Percentiles rank a stretch among this genome's conserved stretches.
These are phyloP conservation scores for Termitomyces bulborhizus DNA, from an alignment of 768 basidiomycete species.

Conservation along the genomic window DNA sequence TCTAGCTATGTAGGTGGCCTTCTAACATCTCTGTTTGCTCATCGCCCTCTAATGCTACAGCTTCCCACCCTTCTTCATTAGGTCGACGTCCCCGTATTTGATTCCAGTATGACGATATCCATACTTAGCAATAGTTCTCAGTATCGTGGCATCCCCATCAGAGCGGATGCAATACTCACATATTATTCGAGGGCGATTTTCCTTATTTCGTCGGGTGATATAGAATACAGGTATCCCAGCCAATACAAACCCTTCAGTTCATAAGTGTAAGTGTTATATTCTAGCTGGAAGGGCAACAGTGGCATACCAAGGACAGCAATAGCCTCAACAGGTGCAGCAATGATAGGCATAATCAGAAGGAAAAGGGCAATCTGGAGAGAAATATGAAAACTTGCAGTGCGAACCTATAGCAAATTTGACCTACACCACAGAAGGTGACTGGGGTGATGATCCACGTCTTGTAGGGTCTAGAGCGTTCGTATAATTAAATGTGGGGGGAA, in stretches of 20 bases:
- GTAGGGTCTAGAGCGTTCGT: conserved; percentile 66
- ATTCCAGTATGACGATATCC: conserved; percentile 34
- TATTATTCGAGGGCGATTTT: conserved; percentile 31
- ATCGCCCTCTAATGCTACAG: conserved; percentile 67
- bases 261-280: background rate
- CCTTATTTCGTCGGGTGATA: conserved; percentile 53
- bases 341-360: conserved; percentile 88
- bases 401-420: conserved; percentile 19
- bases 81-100: conserved; percentile 46
- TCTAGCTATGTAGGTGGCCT: conserved; percentile 18
- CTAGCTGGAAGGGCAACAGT: background rate
- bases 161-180: conserved; percentile 27
- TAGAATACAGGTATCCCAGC: conserved; percentile 82
- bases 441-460: conserved; percentile 90
- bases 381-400: conserved; percentile 1
- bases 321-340: conserved; percentile 88
- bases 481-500: background rate
- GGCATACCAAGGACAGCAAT: conserved; percentile 75
- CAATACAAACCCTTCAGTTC: conserved; percentile 61
- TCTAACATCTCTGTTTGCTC: conserved; percentile 66
- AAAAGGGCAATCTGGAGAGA: conserved; percentile 71
- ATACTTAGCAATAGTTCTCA: conserved; percentile 24
- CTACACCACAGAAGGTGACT: conserved; percentile 78
- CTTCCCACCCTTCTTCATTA: conserved; percentile 66
- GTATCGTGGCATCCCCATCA: background rate